Evolutionary conservation across 805 yeast species (phyloP).

Genomic region (Schwanniomyces sp.): DNA sequence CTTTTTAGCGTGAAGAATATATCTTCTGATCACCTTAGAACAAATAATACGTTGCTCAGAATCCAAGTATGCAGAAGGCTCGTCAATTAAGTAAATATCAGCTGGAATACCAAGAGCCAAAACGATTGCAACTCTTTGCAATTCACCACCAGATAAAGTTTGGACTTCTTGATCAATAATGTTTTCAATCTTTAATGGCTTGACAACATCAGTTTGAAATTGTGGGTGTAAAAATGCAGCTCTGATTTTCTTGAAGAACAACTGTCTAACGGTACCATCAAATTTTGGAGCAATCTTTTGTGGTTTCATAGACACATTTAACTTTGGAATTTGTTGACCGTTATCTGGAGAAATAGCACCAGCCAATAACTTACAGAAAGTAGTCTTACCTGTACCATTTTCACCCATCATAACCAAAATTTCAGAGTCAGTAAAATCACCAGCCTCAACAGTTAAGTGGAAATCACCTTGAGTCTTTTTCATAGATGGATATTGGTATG

Average conservation of each 20-base stretch:
- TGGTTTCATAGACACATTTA: conserved; percentile 96
- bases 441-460: conserved; percentile 75
- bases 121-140: conserved; percentile 98
- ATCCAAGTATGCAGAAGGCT: conserved; percentile 98
- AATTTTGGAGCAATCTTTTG: conserved; percentile 99
- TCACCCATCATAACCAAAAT: conserved; percentile 99
- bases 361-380: conserved; percentile 92
- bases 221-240: conserved; percentile 94
- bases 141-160: conserved; percentile 98
- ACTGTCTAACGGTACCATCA: conserved; percentile 97
- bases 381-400: conserved; percentile 99
- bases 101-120: conserved; percentile 92
- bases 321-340: conserved; percentile 75
- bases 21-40: conserved; percentile 97
- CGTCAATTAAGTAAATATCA: conserved; percentile 95
- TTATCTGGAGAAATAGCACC: conserved; percentile 89
- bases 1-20: conserved; percentile 92
- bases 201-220: conserved; percentile 96
- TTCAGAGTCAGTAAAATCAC: conserved; percentile 95
- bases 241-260: conserved; percentile 94
- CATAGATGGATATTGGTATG: conserved; percentile 79
- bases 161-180: conserved; percentile 97
- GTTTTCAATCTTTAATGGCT: conserved; percentile 90
- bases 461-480: conserved; percentile 94
- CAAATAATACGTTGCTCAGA: conserved; percentile 99